phyloP scores from a whole-genome alignment of 1,284 basidiomycete species.

The Macrocystidia cucumis region DNA sequence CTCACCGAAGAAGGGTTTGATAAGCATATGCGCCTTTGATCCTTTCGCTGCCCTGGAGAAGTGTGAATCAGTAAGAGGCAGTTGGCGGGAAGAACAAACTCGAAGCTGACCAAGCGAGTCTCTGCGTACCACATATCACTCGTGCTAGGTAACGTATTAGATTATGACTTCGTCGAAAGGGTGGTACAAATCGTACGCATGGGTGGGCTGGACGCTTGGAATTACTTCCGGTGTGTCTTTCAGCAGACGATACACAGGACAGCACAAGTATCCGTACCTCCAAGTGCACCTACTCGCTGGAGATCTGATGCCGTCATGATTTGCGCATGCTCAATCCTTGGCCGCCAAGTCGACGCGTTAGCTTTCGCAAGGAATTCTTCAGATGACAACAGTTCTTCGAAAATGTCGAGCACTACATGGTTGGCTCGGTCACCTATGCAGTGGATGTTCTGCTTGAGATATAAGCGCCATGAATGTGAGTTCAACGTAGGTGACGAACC shows the following conservation, averaged over 20 bases:
- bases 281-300: conserved; percentile 59
- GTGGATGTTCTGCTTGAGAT: conserved; percentile 63
- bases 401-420: conserved; percentile 72
- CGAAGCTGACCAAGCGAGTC: conserved; percentile 52
- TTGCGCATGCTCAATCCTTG: conserved; percentile 89
- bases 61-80: conserved; percentile 1
- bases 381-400: conserved; percentile 42
- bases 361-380: too few relatives aligned
- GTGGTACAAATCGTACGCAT: conserved; percentile 48
- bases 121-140: conserved; percentile 93
- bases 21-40: conserved; percentile 88
- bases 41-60: conserved; percentile 73
- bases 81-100: background rate
- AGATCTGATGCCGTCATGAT: conserved; percentile 72
- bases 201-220: conserved; percentile 89
- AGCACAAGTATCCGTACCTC: conserved; percentile 39
- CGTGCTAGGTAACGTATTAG: conserved; percentile 41
- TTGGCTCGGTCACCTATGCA: conserved; percentile 92
- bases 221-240: conserved; percentile 50
- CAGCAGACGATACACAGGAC: conserved; percentile 1
- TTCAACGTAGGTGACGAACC: conserved; percentile 32
- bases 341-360: conserved; percentile 43
- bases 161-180: conserved; percentile 1
- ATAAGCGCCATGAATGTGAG: conserved; percentile 2
- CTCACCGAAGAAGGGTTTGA: conserved; percentile 66